Conservation (phyloP, 1,284 basidiomycete genomes). For the Schizopora paradoxa region DNA sequence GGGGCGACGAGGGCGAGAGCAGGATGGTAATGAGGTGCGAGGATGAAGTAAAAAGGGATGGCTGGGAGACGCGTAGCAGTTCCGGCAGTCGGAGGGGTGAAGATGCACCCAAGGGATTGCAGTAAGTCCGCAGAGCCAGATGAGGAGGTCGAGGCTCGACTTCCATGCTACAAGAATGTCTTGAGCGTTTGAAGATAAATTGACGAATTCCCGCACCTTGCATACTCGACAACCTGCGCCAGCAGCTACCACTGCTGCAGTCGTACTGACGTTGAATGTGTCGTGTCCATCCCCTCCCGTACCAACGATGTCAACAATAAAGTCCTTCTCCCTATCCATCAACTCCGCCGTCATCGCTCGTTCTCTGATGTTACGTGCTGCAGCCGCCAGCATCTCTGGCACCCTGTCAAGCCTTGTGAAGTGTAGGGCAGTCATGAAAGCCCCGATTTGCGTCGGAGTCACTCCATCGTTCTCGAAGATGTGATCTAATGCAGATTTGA, state of each 20-base stretch:
- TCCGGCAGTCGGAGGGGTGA: slow-evolving; percentile 61
- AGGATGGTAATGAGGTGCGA: slow-evolving; percentile 92
- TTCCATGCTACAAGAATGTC: slow-evolving; percentile 70
- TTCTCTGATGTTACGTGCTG: slow-evolving; percentile 66
- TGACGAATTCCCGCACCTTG: slow-evolving; percentile 57
- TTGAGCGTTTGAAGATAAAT: not conserved
- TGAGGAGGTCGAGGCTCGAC: slow-evolving; percentile 87
- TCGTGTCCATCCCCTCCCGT: slow-evolving; percentile 97
- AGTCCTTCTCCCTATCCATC: slow-evolving; percentile 52
- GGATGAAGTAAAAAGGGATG: slow-evolving; percentile 87
- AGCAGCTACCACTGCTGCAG: slow-evolving; percentile 90
- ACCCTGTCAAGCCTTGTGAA: slow-evolving; percentile 68
- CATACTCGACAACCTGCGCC: slow-evolving; percentile 91
- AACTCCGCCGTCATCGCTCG: slow-evolving; percentile 61
- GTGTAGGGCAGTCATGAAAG: slow-evolving; percentile 80
- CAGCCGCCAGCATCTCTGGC: slow-evolving; percentile 73
- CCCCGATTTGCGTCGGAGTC: slow-evolving; percentile 70
- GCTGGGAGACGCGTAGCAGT: slow-evolving; percentile 47
- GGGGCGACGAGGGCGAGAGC: slow-evolving; percentile 81
- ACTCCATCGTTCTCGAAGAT: slow-evolving; percentile 63
- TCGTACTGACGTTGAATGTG: slow-evolving; percentile 96
- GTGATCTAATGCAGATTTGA: slow-evolving; percentile 66
- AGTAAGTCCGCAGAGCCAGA: slow-evolving; percentile 95
- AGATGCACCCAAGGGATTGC: slow-evolving; percentile 78
- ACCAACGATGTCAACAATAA: slow-evolving; percentile 68